These are phyloP conservation scores for Suzukiozyma palmioleophila DNA, from an alignment of 1,139 yeast species.

Conservation along the genomic window DNA sequence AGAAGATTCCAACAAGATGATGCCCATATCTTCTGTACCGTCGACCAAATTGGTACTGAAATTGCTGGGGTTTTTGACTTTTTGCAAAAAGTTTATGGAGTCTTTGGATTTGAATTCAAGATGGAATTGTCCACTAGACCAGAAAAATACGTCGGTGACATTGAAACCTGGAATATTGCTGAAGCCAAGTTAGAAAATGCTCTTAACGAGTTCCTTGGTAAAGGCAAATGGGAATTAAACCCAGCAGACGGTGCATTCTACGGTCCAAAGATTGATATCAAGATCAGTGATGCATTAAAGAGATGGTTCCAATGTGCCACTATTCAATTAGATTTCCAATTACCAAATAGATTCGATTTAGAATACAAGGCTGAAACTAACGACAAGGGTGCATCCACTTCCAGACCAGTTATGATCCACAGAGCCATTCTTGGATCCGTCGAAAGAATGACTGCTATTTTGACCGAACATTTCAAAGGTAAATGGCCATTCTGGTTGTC, in stretches of 20 bases:
- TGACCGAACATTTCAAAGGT: slow-evolving; percentile 96
- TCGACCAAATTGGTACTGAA: slow-evolving; percentile 81
- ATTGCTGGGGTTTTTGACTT: slow-evolving; percentile 77
- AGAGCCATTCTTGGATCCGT: slow-evolving; percentile 97
- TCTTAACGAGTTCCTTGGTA: slow-evolving; percentile 60
- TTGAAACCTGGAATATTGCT: slow-evolving; percentile 86
- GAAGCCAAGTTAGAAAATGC: slow-evolving; percentile 75
- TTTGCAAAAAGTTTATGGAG: slow-evolving; percentile 72
- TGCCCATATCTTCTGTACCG: slow-evolving; percentile 94
- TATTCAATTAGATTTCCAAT: slow-evolving; percentile 94
- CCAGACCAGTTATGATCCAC: slow-evolving; percentile 96
- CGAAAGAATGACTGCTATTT: slow-evolving; percentile 96
- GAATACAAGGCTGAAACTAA: slow-evolving; percentile 78
- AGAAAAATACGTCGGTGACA: slow-evolving; percentile 81
- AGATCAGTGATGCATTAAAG: slow-evolving; percentile 84
- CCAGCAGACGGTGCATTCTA: slow-evolving; percentile 98
- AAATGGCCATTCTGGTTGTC: slow-evolving; percentile 99
- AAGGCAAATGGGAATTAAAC: slow-evolving; percentile 84
- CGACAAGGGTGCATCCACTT: slow-evolving; percentile 31
- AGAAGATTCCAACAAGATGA: slow-evolving; percentile 99
- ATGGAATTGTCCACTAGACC: slow-evolving; percentile 94
- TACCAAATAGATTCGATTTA: slow-evolving; percentile 86
- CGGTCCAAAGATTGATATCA: slow-evolving; percentile 96
- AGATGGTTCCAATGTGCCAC: slow-evolving; percentile 99
- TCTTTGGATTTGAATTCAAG: slow-evolving; percentile 83